Conservation (phyloP, 2,329 filamentous ascomycete species). For the Paracoccidioides brasiliensis region DNA sequence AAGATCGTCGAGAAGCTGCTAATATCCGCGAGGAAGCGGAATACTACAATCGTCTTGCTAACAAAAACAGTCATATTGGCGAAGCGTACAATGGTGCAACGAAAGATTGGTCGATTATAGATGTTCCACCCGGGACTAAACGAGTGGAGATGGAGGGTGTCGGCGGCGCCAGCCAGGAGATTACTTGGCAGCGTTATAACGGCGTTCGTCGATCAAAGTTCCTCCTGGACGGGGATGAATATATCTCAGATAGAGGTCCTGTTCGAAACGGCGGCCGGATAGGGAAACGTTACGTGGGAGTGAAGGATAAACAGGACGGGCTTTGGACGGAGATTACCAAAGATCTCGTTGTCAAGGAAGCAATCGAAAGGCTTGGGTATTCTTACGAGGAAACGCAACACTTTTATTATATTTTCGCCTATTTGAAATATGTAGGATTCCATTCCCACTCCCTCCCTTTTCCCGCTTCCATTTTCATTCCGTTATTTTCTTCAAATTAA, state of each 20-base stretch:
- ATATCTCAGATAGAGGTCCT: conserved; percentile 40
- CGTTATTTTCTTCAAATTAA: not conserved
- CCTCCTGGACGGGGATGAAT: conserved; percentile 50
- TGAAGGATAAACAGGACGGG: conserved; percentile 37
- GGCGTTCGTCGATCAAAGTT: conserved; percentile 64
- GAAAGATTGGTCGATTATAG: conserved; percentile 66
- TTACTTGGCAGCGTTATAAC: conserved; percentile 67
- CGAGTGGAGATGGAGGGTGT: conserved; percentile 69
- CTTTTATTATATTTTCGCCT: conserved; percentile 88
- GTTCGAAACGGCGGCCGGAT: conserved; percentile 26
- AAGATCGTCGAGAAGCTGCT: conserved; percentile 22
- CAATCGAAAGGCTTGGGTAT: conserved; percentile 73
- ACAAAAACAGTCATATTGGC: conserved; percentile 55
- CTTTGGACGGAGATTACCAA: conserved; percentile 98
- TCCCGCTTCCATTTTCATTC: not conserved
- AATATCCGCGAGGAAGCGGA: conserved; percentile 44
- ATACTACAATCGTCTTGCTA: conserved; percentile 53
- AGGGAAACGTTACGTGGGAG: conserved; percentile 32
- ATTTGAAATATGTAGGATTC: conserved; percentile 67
- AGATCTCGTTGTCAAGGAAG: conserved; percentile 74
- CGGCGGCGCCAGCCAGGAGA: conserved; percentile 61
- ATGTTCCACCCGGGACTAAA: conserved; percentile 72
- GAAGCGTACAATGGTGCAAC: conserved; percentile 64
- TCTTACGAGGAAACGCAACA: conserved; percentile 79
- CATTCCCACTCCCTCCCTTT: not conserved